Base-by-base conservation (phyloP, 2,329 filamentous ascomycete species). In the Rutstroemia sp. region DNA sequence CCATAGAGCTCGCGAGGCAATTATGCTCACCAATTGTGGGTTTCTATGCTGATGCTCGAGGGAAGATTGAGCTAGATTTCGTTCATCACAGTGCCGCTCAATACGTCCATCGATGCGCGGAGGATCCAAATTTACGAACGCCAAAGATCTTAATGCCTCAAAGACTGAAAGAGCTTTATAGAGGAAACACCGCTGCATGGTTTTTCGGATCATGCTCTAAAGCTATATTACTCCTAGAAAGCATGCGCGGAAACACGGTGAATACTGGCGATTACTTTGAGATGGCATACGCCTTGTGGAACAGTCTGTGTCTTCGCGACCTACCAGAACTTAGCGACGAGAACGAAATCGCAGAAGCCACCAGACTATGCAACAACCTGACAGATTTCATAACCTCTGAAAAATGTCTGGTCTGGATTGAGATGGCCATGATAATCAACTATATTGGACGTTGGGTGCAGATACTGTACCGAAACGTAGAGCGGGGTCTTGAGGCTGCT, bases 381-480 rank as follows among this genome's bases (percentile, higher is more conserved):
- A 47, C 47, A 2, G n/a, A 19, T 3, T 49, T 49, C 27, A 34
- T 49, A 19, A 17, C 5, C 17, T 49, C 34, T 16, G n/a, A n/a
- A 36, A 38, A 12, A 34, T 36, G 47, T 36, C 47, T 49, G 19
- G 25, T 49, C 6, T 49, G 34, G 47, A 38, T 49, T 36, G 21
- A 49, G n/a, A 49, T 49, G 38, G 47, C 47, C 1, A 49, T 49
- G 27, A 49, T 38, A 17, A 38, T 49, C n/a, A 49, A 49, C 36
- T 49, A 36, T 12, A 8, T 36, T 36, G 47, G 47, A 21, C 47
- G 36, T 17, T 49, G 47, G 44, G 14, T 27, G 16, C 44, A 0
- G 7, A 19, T 47, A 7, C 16, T 47, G 5, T 47, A 47, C 21
- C 10, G 27, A 3, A 47, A 47, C 23, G 25, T 47, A 8, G 44